A percentile compares a stretch with the other conserved stretches of the same genome.
Conservation (phyloP, 2,329 filamentous ascomycete genomes). For the Curvularia sp. region DNA sequence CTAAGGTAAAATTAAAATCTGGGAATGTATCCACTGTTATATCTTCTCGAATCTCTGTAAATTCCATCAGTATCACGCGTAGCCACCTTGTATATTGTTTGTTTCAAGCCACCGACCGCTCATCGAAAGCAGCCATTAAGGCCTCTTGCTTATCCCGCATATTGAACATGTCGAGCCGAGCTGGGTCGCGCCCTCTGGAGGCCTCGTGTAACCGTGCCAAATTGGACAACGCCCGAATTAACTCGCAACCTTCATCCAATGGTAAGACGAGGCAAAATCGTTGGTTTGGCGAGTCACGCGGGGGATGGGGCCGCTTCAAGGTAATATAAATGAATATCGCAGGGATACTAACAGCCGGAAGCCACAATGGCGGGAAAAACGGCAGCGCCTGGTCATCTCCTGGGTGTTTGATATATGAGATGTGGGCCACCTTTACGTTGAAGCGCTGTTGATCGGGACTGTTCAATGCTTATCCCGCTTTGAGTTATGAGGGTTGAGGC, state of each 20-base stretch:
- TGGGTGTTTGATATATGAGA: slow-evolving; percentile 20
- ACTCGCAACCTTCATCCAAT: slow-evolving; percentile 7
- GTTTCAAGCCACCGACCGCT: slow-evolving; percentile 5
- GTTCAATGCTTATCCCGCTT: slow-evolving; percentile 17
- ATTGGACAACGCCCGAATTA: slow-evolving; percentile 3
- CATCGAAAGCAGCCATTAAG: slow-evolving; percentile 1
- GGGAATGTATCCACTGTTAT: slow-evolving; percentile 15
- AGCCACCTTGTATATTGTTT: slow-evolving; percentile 20
- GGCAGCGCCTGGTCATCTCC: slow-evolving; percentile 27
- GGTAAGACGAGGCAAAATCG: not conserved
- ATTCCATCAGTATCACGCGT: slow-evolving; percentile 12
- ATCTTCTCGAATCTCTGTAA: slow-evolving; percentile 5
- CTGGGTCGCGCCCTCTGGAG: slow-evolving; percentile 23
- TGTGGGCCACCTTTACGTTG: slow-evolving; percentile 17
- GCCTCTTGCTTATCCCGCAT: slow-evolving; percentile 11
- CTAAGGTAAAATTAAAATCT: slow-evolving; percentile 2
- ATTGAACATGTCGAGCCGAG: slow-evolving; percentile 12
- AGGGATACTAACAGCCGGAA: slow-evolving; percentile 39
- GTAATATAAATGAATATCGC: slow-evolving; percentile 32
- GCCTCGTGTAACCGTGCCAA: slow-evolving; percentile 17
- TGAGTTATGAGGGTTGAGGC: slow-evolving; percentile 8
- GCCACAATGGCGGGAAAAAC: slow-evolving; percentile 18
- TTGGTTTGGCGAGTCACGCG: slow-evolving; percentile 23
- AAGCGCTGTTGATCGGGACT: slow-evolving; percentile 7
- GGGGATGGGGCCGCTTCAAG: slow-evolving; percentile 26